Conservation (phyloP, 2,329 filamentous ascomycete species). For the Keithomyces neogunnii region DNA sequence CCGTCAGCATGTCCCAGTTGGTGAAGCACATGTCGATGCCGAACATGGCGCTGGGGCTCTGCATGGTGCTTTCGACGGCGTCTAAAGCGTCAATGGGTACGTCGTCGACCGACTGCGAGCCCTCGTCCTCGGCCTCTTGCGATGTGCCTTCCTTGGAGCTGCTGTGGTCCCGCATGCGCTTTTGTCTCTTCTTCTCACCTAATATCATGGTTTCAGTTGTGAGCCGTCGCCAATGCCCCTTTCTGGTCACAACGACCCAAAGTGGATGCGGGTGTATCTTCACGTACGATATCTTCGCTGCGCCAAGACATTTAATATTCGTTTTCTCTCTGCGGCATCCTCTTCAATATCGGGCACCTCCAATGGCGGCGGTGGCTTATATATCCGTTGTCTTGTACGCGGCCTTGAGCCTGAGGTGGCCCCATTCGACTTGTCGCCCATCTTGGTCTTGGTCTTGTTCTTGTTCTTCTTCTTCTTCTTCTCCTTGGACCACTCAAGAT, state of each 20-base stretch:
- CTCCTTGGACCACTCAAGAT: too few relatives aligned
- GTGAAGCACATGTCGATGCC: slow-evolving; percentile 15
- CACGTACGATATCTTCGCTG: slow-evolving; percentile 41
- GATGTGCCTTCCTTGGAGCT: background rate
- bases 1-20: slow-evolving; percentile 15
- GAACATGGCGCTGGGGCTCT: slow-evolving; percentile 10
- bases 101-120: background rate
- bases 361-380: slow-evolving; percentile 31
- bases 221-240: too few relatives aligned
- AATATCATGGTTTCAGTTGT: background rate
- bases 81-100: background rate
- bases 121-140: background rate
- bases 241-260: too few relatives aligned
- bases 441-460: background rate
- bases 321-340: slow-evolving; percentile 43
- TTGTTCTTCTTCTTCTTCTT: too few relatives aligned
- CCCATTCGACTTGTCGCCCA: background rate
- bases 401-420: slow-evolving; percentile 11
- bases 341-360: slow-evolving; percentile 39
- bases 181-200: slow-evolving; percentile 26
- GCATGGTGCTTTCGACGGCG: background rate
- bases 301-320: slow-evolving; percentile 44
- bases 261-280: too few relatives aligned
- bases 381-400: slow-evolving; percentile 29
- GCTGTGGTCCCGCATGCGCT: slow-evolving; percentile 15